Conservation (phyloP, 129 eudicot genomes). For the Saposhnikovia divaricata region DNA sequence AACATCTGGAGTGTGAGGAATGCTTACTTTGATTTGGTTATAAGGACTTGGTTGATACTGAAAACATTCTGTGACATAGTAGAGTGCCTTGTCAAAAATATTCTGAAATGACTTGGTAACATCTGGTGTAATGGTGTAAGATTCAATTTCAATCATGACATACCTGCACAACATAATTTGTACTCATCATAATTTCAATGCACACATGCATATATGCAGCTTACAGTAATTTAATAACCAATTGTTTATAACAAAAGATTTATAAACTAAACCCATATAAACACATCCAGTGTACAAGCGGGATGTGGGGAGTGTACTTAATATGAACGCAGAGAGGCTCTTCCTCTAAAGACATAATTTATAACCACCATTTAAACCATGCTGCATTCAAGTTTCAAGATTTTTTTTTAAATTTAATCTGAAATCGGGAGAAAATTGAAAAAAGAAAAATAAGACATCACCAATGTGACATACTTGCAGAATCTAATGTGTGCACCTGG, state of each 20-base stretch:
- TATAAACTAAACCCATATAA: not conserved
- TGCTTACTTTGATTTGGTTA: conserved; percentile 1
- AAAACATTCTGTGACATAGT: not conserved
- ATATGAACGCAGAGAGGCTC: not conserved
- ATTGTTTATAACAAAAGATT: not conserved
- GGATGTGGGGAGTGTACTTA: not conserved
- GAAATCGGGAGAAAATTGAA: not conserved
- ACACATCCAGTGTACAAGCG: not conserved
- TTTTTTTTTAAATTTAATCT: not conserved
- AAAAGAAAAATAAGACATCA: not conserved
- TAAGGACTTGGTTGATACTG: not conserved
- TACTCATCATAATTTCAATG: not conserved
- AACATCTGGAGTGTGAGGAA: conserved; percentile 2
- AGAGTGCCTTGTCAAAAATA: not conserved
- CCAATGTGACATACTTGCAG: not conserved
- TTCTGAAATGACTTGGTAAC: not conserved
- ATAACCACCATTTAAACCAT: not conserved
- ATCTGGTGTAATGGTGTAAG: not conserved
- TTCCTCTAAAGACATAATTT: not conserved
- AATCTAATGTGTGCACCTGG: not conserved
- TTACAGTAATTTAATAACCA: too few relatives aligned
- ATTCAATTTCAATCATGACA: conserved; percentile 3
- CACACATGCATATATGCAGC: not conserved
- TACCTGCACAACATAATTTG: conserved; percentile 6
- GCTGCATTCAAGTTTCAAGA: not conserved